Evolutionary conservation across 495 filamentous ascomycete genomes (phyloP), one percentile per base, ranked within the genome.

Genomic region (Talaromyces trachyspermus): DNA sequence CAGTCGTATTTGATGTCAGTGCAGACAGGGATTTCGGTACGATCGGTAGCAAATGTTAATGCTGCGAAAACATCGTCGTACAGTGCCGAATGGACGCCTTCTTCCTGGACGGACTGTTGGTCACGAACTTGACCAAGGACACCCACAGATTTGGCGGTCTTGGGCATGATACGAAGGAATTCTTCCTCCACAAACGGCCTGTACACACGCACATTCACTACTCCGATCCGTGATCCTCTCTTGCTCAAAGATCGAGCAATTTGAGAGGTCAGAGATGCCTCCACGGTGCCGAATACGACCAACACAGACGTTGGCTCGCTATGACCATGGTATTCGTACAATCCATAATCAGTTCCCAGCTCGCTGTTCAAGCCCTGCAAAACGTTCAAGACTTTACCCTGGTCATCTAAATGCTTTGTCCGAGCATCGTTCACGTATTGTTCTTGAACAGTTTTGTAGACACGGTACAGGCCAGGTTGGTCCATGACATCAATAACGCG

Each of bases 321-420:
- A 61, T 95, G 88, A n/a, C 92, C 92, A 54, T 85, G 75, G 67
- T 97, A 98, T 64, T 98, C 94, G 57, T 96, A 98, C 15, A 86
- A 79, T 52, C 83, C 73, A 57, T 98, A 98, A 18, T 89, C 83
- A 15, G 89, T 96, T 30, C 92, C 92, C 25, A 98, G 80, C 67
- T 97, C 91, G 33, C 79, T 81, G 64, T 98, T 98, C 64, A 98
- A 84, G 14, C 81, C 76, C 50, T 81, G 75, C 26, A 98, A 74
- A 8, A 96, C 68, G 35, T 85, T 79, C 19, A 83, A 59, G 14
- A 87, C 73, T 70, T 85, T 89, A 46, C 81, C 84, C 35, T 89
- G 85, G 15, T 74, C 69, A 53, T 86, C 85, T 6, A 80, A 73
- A 50, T 83, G 84, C 62, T 83, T 88, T 65, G 83, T 84, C 49